These are phyloP conservation scores for Serendipita sp. DNA, from an alignment of 768 basidiomycete species.

Conservation along the genomic window DNA sequence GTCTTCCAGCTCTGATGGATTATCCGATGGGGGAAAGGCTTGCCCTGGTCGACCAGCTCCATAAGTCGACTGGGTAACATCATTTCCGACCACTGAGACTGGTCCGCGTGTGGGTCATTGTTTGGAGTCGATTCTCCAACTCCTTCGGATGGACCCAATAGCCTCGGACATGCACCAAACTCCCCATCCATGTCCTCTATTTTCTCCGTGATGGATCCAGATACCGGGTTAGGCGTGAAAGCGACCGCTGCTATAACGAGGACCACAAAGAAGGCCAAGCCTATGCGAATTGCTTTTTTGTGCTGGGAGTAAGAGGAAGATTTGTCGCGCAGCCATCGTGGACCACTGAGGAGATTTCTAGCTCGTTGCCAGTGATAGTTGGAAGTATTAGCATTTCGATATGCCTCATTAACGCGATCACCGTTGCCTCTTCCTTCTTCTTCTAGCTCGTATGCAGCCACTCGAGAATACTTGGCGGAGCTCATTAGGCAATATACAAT, in stretches of 20 bases:
- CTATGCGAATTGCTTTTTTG: neutral
- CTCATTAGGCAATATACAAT: too few relatives aligned
- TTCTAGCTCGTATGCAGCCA: too few relatives aligned
- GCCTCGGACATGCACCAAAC: neutral
- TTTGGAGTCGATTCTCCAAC: neutral
- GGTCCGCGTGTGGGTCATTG: neutral
- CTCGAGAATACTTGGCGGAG: too few relatives aligned
- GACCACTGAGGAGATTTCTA: too few relatives aligned
- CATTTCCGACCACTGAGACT: neutral
- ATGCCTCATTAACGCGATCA: too few relatives aligned
- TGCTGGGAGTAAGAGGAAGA: too few relatives aligned
- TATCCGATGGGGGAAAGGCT: neutral
- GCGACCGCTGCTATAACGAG: neutral
- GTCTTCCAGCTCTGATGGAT: slow-evolving; percentile 1
- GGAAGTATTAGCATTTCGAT: too few relatives aligned
- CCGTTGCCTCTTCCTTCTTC: too few relatives aligned
- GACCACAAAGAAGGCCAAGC: neutral
- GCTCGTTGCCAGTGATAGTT: too few relatives aligned
- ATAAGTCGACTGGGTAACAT: neutral
- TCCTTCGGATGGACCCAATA: neutral
- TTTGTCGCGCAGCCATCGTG: neutral
- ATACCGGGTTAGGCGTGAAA: too few relatives aligned
- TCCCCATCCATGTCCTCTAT: neutral
- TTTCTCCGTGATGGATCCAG: too few relatives aligned
- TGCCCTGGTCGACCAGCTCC: neutral